These are phyloP conservation scores for Termitomyces eurrhizus DNA, from an alignment of 768 basidiomycete species.

Conservation along the genomic window DNA sequence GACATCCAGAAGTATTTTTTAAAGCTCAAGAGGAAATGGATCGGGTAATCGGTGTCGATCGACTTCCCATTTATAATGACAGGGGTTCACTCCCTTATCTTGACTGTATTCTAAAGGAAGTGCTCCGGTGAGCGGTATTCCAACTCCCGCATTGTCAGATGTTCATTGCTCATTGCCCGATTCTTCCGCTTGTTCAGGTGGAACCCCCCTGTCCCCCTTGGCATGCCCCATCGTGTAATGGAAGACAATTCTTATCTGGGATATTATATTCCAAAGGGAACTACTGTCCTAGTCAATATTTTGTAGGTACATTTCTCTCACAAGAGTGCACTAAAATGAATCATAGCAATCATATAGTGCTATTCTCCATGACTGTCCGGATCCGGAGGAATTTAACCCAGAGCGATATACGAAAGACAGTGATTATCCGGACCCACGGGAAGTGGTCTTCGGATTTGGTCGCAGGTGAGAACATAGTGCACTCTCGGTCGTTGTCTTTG, in stretches of 20 bases:
- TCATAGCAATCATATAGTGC: conserved; percentile 24
- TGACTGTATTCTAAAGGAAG: conserved; percentile 44
- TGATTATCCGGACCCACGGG: conserved; percentile 39
- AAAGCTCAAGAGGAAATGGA: conserved; percentile 53
- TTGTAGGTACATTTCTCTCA: conserved; percentile 26
- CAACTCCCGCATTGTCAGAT: not conserved
- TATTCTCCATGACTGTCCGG: conserved; percentile 39
- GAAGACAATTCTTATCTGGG: conserved; percentile 46
- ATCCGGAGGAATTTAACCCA: conserved; percentile 45
- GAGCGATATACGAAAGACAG: conserved; percentile 43
- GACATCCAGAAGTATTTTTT: conserved; percentile 45
- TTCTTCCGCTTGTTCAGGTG: conserved; percentile 28
- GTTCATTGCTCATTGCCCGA: not conserved
- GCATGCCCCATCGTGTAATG: conserved; percentile 50
- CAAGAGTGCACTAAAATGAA: not conserved
- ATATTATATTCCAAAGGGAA: conserved; percentile 42
- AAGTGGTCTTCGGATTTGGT: conserved; percentile 56
- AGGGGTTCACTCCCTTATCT: conserved; percentile 43
- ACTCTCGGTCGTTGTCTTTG: not conserved
- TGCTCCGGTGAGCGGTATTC: conserved; percentile 33
- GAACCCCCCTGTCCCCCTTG: conserved; percentile 46
- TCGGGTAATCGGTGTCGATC: conserved; percentile 35
- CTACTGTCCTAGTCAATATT: conserved; percentile 41
- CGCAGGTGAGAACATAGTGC: conserved; percentile 33
- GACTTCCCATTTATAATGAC: conserved; percentile 45